Percentiles rank a stretch among this genome's conserved stretches.
phyloP scores from a whole-genome alignment of 768 basidiomycete species.

The Dioszegia aurantiaca region DNA sequence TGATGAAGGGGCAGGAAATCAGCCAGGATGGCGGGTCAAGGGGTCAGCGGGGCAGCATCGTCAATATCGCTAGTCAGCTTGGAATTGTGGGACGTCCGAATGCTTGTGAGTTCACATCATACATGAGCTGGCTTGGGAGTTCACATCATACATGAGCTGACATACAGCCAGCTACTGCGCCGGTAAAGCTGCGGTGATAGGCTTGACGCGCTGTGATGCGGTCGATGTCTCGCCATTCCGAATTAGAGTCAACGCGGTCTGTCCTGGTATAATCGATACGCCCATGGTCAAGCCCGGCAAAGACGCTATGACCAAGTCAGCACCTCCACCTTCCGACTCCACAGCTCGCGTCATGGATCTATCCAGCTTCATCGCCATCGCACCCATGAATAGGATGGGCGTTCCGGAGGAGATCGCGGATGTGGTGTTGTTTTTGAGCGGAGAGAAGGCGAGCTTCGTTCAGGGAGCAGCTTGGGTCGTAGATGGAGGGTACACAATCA shows the following conservation, averaged over 20 bases:
- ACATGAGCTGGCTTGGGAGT: slow-evolving; percentile 24
- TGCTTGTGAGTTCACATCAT: slow-evolving; percentile 22
- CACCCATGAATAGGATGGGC: slow-evolving; percentile 31
- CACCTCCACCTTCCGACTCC: neutral
- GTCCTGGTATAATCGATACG: slow-evolving; percentile 33
- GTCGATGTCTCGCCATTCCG: slow-evolving; percentile 26
- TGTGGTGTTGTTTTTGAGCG: neutral
- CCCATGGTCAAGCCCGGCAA: slow-evolving; percentile 26
- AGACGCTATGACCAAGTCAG: neutral
- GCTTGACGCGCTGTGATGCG: slow-evolving; percentile 33
- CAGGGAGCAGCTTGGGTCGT: slow-evolving; percentile 3
- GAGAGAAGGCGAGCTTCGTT: slow-evolving; percentile 5
- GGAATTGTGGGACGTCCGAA: slow-evolving; percentile 27
- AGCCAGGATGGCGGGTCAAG: slow-evolving; percentile 9
- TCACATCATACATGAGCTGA: neutral
- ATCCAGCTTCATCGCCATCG: slow-evolving; percentile 20
- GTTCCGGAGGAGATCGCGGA: slow-evolving; percentile 3
- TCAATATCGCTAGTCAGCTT: slow-evolving; percentile 42
- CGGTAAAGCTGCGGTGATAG: slow-evolving; percentile 33
- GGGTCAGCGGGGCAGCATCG: slow-evolving; percentile 30
- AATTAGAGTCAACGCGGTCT: slow-evolving; percentile 33
- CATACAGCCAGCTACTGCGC: slow-evolving; percentile 30
- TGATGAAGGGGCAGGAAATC: slow-evolving; percentile 33
- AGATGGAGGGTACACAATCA: slow-evolving; percentile 14
- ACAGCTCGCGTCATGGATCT: slow-evolving; percentile 17